phyloP scores from a whole-genome alignment of 169 alveolate species.

The Eimeria praecox region DNA sequence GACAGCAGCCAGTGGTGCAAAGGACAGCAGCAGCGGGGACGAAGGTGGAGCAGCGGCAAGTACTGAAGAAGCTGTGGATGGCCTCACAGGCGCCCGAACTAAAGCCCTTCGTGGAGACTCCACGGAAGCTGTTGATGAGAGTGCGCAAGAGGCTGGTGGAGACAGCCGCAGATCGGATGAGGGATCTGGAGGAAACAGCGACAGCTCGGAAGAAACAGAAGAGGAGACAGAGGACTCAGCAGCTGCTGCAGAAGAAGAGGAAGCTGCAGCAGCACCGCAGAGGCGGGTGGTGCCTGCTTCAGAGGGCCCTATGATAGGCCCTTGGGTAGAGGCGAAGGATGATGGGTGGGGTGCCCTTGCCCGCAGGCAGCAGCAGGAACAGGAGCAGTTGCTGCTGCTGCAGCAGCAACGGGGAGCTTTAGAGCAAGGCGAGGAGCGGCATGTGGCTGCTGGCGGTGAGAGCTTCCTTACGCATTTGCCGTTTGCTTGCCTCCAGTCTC shows the following conservation, averaged over 20 bases:
- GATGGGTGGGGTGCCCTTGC: constrained; percentile 45
- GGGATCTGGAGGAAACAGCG: neutral
- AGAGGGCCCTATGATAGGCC: constrained; percentile 41
- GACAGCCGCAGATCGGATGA: neutral
- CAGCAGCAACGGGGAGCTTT: neutral
- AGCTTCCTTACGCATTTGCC: neutral
- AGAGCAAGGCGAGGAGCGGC: constrained; percentile 29
- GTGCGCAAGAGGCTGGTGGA: neutral
- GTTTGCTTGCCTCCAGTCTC: neutral
- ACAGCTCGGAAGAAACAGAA: neutral
- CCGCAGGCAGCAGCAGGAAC: constrained; percentile 55
- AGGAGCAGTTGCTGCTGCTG: constrained; percentile 6
- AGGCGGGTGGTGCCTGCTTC: neutral
- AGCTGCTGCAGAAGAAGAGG: neutral
- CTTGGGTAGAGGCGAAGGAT: constrained; percentile 65
- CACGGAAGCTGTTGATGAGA: neutral
- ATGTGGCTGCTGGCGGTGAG: constrained; percentile 4
- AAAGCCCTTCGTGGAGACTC: neutral
- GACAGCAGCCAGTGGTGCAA: neutral
- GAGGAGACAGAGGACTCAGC: neutral
- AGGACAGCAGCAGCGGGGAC: constrained; percentile 8
- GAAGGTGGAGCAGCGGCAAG: neutral
- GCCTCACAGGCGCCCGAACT: neutral
- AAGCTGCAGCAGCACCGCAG: neutral
- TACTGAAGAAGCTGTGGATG: neutral